These are phyloP conservation scores for Agapanthus africanus DNA, from an alignment of 106 monocot species.

Conservation along the genomic window DNA sequence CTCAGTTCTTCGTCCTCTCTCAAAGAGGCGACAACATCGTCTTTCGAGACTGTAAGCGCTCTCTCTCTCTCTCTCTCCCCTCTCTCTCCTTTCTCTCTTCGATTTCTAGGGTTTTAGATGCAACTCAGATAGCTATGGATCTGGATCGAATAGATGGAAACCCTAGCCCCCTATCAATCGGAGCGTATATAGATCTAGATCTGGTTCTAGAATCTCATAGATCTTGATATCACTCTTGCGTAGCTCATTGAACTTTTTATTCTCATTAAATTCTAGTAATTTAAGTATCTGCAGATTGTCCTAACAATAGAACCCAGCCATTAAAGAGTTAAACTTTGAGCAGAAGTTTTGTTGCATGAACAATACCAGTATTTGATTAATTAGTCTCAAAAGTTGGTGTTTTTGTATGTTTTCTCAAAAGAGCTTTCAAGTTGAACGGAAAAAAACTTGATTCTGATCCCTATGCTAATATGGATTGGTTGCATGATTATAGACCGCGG, in stretches of 20 bases:
- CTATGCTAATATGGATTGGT: background rate
- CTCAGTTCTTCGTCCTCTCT: constrained; percentile 95
- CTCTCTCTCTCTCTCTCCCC: constrained; percentile 16
- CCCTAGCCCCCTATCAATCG: too few species aligned
- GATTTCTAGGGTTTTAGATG: background rate
- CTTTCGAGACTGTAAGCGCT: constrained; percentile 82
- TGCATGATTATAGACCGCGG: constrained; percentile 59
- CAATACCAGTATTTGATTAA: background rate
- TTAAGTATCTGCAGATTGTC: background rate
- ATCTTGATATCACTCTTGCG: background rate
- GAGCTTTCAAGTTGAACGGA: background rate
- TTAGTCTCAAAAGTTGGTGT: background rate
- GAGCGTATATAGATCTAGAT: background rate
- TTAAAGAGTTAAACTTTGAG: too few species aligned
- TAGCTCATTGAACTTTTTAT: background rate
- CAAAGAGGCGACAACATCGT: constrained; percentile 99
- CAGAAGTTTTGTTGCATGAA: too few species aligned
- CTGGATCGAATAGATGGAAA: background rate
- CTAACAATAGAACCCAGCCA: background rate
- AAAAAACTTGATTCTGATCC: background rate
- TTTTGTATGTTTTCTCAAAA: background rate
- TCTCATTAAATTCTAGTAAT: background rate
- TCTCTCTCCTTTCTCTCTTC: constrained; percentile 11
- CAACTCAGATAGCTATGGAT: background rate
- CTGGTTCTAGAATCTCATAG: background rate